A percentile compares a stretch with the other conserved stretches of the same genome.
Evolutionary conservation across 2,329 filamentous ascomycete genomes (phyloP).

Genomic region (Fusarium graminum): DNA sequence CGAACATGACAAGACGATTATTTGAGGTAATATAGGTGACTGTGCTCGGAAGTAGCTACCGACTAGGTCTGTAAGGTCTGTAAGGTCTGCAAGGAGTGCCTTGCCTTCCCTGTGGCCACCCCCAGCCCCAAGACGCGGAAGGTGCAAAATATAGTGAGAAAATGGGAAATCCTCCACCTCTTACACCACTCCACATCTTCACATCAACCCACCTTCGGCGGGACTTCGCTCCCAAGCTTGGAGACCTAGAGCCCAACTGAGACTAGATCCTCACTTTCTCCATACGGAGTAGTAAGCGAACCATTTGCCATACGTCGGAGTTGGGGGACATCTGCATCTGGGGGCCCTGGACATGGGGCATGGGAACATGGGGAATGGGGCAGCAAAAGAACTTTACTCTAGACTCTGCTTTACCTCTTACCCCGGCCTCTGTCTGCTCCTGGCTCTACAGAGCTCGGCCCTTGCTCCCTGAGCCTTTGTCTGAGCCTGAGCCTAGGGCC

Average conservation of each 20-base stretch:
- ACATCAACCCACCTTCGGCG: constrained; percentile 50
- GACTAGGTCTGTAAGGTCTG: constrained; percentile 32
- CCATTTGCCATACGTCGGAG: constrained; percentile 48
- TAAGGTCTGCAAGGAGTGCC: not conserved
- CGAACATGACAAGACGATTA: constrained; percentile 22
- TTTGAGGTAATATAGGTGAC: not conserved
- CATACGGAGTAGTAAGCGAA: constrained; percentile 48
- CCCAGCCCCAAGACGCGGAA: not conserved
- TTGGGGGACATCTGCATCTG: not conserved
- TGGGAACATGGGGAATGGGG: constrained; percentile 37
- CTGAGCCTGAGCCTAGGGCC: not conserved
- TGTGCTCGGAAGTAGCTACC: constrained; percentile 38
- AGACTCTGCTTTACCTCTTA: constrained; percentile 26
- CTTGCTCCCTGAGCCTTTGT: not conserved
- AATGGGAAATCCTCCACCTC: constrained; percentile 44
- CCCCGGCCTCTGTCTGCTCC: constrained; percentile 10
- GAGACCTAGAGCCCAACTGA: constrained; percentile 35
- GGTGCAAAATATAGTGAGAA: not conserved
- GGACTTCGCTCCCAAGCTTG: constrained; percentile 48
- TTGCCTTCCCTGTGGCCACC: not conserved
- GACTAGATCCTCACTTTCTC: constrained; percentile 45
- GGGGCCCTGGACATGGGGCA: constrained; percentile 16
- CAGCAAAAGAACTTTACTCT: constrained; percentile 30
- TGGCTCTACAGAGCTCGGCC: not conserved
- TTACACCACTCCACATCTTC: constrained; percentile 49